Base-by-base conservation (phyloP, 1,284 basidiomycete genomes). In the Stereum hirsutum region DNA sequence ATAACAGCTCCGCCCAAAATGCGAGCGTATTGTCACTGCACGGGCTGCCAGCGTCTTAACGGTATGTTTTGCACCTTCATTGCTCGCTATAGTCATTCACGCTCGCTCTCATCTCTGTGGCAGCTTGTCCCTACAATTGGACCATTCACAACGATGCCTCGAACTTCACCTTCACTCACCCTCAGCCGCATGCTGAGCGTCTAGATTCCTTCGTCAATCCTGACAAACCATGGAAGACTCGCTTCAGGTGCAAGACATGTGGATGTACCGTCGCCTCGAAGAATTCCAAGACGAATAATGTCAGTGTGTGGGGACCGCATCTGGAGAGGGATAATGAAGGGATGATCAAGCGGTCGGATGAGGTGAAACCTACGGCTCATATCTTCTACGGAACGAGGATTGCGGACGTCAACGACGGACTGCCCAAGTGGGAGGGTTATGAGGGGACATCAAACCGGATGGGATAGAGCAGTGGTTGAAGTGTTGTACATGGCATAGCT, bases 371-470 rank as follows among this genome's bases (percentile, higher is more conserved):
- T 0, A 78, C 72, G 0, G 69, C 66, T 8, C 81, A 82, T 55
- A 74, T 75, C 8, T 82, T 81, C 57, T 81, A 81, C 49, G 76
- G 59, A 6, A 81, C 79, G 15, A 62, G 76, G 17, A 57, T 80
- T 62, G 47, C 81, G 41, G 75, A 79, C 43, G 56, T 81, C 10
- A 44, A 62, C 6, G 80, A 82, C 50, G 62, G 51, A 4, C 47
- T 82, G 46, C 65, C 62, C 20, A 83, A 81, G 52, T 81, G 78
- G 78, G 65, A 69, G 38, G 78, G 78, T 12, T 82, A 81, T 54
- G 68, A 73, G 48, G 60, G 56, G 10, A 50, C 53, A 40, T 79
- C 75, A 24, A 51, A 56, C 38, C 61, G 46, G 40, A 48, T 65
- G 15, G 52, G 37, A 14, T 57, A 37, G n/a, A n/a, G n/a, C n/a